Evolutionary conservation across 352 stramenopile species (phyloP).

Genomic region (Phytophthora uliginosa): DNA sequence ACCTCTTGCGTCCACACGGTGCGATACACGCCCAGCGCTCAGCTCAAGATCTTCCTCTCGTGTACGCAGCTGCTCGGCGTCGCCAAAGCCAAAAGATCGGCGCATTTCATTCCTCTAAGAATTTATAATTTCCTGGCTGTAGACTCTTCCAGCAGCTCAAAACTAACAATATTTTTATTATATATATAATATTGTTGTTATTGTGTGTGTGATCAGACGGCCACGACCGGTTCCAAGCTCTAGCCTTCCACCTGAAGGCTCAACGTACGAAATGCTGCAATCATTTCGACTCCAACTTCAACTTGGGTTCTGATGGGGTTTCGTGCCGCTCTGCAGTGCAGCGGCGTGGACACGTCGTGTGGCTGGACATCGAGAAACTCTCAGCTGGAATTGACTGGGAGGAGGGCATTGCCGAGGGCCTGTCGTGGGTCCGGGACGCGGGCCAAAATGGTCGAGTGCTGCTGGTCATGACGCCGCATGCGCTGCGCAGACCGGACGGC

Average conservation of each 20-base stretch:
- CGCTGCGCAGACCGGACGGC: conserved; percentile 72
- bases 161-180: background rate
- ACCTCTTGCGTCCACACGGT: conserved; percentile 26
- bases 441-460: conserved; percentile 77
- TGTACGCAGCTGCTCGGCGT: conserved; percentile 42
- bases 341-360: conserved; percentile 67
- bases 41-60: conserved; percentile 82
- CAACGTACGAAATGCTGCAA: conserved; percentile 42
- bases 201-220: conserved; percentile 49
- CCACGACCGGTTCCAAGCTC: conserved; percentile 77
- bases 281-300: background rate
- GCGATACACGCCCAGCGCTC: conserved; percentile 52
- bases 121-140: background rate
- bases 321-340: conserved; percentile 55
- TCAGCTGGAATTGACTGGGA: conserved; percentile 83
- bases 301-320: background rate
- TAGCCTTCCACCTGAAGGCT: conserved; percentile 79
- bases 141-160: background rate
- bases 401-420: conserved; percentile 68
- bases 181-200: conserved; percentile 1
- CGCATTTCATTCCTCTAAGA: background rate
- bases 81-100: conserved; percentile 1
- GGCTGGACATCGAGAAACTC: conserved; percentile 79
- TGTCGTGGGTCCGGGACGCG: conserved; percentile 79
- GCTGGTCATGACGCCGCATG: conserved; percentile 84